A percentile compares a stretch with the other conserved stretches of the same genome.
phyloP scores from a whole-genome alignment of 305 asterid species.

The Rubia tinctorum region DNA sequence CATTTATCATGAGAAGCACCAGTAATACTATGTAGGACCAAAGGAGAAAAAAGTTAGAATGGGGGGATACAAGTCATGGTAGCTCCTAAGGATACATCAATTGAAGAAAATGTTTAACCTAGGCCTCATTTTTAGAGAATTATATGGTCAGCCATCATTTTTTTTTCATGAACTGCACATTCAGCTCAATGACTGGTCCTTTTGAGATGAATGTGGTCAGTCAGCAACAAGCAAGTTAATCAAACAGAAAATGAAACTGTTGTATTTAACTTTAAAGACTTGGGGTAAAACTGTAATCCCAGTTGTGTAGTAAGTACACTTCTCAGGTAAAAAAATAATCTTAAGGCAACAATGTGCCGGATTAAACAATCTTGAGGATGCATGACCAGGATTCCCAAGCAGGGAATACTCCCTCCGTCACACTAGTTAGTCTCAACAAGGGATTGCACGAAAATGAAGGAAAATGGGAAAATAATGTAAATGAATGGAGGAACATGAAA shows the following conservation, averaged over 20 bases:
- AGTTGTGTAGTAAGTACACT: too few species aligned
- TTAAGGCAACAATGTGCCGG: not conserved
- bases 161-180: too few species aligned
- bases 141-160: not conserved
- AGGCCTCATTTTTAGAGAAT: not conserved
- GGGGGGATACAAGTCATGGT: too few species aligned
- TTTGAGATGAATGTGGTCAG: not conserved
- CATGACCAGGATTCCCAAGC: not conserved
- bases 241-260: too few species aligned
- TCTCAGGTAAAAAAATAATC: too few species aligned
- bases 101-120: too few species aligned
- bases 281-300: too few species aligned
- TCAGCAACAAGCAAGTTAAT: too few species aligned
- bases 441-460: not conserved
- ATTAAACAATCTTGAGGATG: not conserved
- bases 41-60: not conserved
- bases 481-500: not conserved
- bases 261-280: too few species aligned
- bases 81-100: too few species aligned
- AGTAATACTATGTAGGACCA: not conserved
- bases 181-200: not conserved
- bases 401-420: not conserved
- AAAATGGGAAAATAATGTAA: not conserved
- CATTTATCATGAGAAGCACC: slow-evolving; percentile 3
- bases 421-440: not conserved